These are phyloP conservation scores for Andrographis paniculata DNA, from an alignment of 305 asterid species.

Conservation along the genomic window DNA sequence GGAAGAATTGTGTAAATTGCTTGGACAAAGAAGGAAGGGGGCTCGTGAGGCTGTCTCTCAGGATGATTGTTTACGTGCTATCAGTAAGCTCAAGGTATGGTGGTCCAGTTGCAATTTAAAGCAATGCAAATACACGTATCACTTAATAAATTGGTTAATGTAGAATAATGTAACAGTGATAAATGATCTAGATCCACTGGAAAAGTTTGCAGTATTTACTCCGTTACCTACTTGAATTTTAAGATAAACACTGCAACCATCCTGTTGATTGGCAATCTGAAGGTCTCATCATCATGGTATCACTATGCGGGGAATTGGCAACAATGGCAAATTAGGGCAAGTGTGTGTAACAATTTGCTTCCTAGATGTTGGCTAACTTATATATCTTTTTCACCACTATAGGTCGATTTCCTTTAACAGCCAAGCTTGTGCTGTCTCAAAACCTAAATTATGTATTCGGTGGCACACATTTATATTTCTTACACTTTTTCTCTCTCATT, in stretches of 20 bases:
- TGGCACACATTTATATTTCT: neutral
- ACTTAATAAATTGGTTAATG: neutral
- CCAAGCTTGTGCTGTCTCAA: neutral
- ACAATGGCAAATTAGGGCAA: neutral
- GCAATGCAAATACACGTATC: slow-evolving; percentile 1
- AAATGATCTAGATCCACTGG: slow-evolving; percentile 2
- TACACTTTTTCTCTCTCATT: neutral
- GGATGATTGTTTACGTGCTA: slow-evolving; percentile 97
- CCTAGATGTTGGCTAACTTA: slow-evolving; percentile 1
- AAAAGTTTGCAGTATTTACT: neutral
- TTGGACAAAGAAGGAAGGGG: slow-evolving; percentile 70
- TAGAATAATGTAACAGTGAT: neutral
- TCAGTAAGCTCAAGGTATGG: slow-evolving; percentile 88
- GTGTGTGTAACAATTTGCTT: neutral
- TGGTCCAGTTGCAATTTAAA: slow-evolving; percentile 3
- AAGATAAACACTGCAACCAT: neutral
- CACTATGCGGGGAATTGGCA: neutral
- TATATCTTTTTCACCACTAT: neutral
- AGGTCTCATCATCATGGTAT: neutral
- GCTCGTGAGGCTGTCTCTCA: slow-evolving; percentile 86
- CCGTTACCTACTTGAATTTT: neutral
- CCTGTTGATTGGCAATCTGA: no score
- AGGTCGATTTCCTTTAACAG: neutral
- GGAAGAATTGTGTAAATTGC: slow-evolving; percentile 77
- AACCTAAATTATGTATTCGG: neutral